A percentile compares a stretch with the other conserved stretches of the same genome.
These are phyloP conservation scores for Coffea humblotiana DNA, from an alignment of 305 asterid genomes.

Conservation along the genomic window DNA sequence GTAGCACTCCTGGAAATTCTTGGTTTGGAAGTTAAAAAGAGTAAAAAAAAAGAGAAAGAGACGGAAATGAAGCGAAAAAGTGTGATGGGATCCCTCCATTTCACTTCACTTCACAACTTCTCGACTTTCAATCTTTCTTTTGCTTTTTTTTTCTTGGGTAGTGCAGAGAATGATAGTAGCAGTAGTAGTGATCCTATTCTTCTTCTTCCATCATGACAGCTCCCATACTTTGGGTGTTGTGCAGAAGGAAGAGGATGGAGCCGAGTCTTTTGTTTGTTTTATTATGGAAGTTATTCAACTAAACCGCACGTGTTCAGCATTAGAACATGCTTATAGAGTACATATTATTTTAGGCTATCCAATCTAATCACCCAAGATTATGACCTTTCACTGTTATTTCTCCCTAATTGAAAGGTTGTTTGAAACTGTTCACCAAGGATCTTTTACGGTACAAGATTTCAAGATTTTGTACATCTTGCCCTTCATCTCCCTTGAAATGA, in stretches of 20 bases:
- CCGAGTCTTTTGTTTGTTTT: not conserved
- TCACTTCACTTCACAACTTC: not conserved
- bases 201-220: conserved; percentile 29
- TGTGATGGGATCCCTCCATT: not conserved
- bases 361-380: not conserved
- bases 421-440: too few relatives aligned
- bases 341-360: not conserved
- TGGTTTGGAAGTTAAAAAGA: conserved; percentile 8
- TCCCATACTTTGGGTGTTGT: conserved; percentile 23
- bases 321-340: conserved; percentile 2
- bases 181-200: conserved; percentile 16
- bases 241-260: conserved; percentile 9
- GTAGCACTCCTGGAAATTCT: not conserved
- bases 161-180: conserved; percentile 9
- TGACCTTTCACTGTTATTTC: not conserved
- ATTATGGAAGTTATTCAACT: conserved; percentile 12
- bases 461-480: not conserved
- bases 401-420: not conserved
- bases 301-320: conserved; percentile 42
- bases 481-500: not conserved
- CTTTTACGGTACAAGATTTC: not conserved
- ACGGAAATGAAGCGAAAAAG: not conserved
- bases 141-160: conserved; percentile 22
- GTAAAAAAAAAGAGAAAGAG: not conserved
- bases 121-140: not conserved